Evolutionary conservation across 176 grass and related monocot species (phyloP).

Genomic region (sorghum (Sorghum bicolor)): Sorghum_bicolor_NCBIv3 NC_012875.2:4273001-4273500

Average conservation of each 20-base stretch:
- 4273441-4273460: not conserved
- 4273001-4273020: too few relatives aligned
- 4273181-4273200: not conserved
- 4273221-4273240: not conserved
- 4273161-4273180: not conserved
- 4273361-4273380: not conserved
- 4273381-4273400: not conserved
- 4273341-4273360: not conserved
- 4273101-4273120: not conserved
- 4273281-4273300: not conserved
- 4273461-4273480: not conserved
- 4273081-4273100: not conserved
- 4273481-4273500: conserved; percentile 18
- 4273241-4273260: not conserved
- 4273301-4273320: not conserved
- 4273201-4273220: not conserved
- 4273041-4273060: not conserved
- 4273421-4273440: conserved; percentile 23
- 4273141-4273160: not conserved
- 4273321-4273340: not conserved
- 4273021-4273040: not conserved
- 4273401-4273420: not conserved
- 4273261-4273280: not conserved
- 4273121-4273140: not conserved
- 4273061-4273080: not conserved